phyloP scores from a whole-genome alignment of 306 rosid species.

The Erythrophleum fordii region DNA sequence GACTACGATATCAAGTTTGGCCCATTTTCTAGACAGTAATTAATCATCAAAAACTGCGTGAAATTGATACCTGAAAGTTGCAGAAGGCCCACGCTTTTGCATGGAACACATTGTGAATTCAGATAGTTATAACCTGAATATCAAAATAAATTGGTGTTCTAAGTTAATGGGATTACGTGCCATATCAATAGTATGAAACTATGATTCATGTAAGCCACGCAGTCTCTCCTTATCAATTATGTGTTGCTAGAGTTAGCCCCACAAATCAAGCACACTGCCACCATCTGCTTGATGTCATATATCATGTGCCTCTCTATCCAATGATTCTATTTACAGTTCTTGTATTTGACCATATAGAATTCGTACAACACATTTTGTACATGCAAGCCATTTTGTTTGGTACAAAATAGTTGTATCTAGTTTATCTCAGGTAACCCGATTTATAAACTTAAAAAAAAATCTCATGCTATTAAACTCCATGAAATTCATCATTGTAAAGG shows the following conservation, averaged over 20 bases:
- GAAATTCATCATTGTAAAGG: background rate
- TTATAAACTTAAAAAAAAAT: background rate
- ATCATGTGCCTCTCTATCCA: background rate
- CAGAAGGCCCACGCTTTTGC: background rate
- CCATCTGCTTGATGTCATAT: background rate
- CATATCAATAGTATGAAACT: background rate
- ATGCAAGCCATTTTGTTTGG: background rate
- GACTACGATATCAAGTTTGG: conserved; percentile 1
- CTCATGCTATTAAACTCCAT: background rate
- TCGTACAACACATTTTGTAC: background rate
- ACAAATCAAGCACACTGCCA: conserved; percentile 16
- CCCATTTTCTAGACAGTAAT: background rate
- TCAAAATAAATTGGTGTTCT: background rate
- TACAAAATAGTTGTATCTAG: background rate
- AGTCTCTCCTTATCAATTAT: background rate
- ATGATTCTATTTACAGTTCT: background rate
- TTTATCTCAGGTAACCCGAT: background rate
- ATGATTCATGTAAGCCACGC: conserved; percentile 5
- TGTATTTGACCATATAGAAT: background rate
- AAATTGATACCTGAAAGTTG: background rate
- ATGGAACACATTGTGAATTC: background rate
- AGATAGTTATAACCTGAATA: background rate
- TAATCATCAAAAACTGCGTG: conserved; percentile 2
- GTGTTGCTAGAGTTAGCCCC: conserved; percentile 15
- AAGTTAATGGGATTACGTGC: background rate